Evolutionary conservation across 2,329 filamentous ascomycete genomes (phyloP).

Genomic region (Botrytis deweyae): DNA sequence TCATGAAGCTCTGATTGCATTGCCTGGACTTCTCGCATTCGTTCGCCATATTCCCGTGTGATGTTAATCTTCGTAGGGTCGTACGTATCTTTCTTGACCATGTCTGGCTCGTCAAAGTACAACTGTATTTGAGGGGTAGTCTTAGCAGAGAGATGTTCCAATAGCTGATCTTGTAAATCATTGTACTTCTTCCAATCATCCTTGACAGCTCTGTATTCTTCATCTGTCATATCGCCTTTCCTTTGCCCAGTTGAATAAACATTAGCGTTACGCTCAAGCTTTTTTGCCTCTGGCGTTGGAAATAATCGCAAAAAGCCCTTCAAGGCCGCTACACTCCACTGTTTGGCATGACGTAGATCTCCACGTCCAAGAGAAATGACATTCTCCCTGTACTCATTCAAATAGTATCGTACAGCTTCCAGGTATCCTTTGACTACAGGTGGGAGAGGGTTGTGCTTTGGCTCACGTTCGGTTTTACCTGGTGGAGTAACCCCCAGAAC

Average conservation of each 20-base stretch:
- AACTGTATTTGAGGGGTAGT: conserved; percentile 8
- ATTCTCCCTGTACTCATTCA: neutral
- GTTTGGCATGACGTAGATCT: neutral
- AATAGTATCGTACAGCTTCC: neutral
- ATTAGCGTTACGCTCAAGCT: conserved; percentile 8
- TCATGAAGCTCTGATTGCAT: neutral
- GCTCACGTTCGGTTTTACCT: neutral
- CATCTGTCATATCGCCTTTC: conserved; percentile 2
- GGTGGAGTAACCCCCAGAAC: neutral
- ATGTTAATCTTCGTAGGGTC: conserved; percentile 15
- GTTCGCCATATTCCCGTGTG: neutral
- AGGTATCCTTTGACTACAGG: neutral
- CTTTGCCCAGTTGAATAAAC: conserved; percentile 15
- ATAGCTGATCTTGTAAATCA: conserved; percentile 7
- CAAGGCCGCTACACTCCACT: neutral
- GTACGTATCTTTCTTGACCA: conserved; percentile 15
- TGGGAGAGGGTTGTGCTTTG: conserved; percentile 7
- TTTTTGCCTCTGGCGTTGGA: conserved; percentile 4
- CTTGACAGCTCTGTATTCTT: conserved; percentile 10
- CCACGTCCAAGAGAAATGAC: neutral
- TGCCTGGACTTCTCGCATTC: neutral
- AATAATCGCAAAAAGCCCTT: conserved; percentile 7
- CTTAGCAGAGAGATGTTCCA: conserved; percentile 8
- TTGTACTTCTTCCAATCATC: conserved; percentile 18
- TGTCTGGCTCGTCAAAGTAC: conserved; percentile 13